These are phyloP conservation scores for Diaporthe sp. DNA, from an alignment of 2,329 filamentous ascomycete genomes.

Conservation along the genomic window DNA sequence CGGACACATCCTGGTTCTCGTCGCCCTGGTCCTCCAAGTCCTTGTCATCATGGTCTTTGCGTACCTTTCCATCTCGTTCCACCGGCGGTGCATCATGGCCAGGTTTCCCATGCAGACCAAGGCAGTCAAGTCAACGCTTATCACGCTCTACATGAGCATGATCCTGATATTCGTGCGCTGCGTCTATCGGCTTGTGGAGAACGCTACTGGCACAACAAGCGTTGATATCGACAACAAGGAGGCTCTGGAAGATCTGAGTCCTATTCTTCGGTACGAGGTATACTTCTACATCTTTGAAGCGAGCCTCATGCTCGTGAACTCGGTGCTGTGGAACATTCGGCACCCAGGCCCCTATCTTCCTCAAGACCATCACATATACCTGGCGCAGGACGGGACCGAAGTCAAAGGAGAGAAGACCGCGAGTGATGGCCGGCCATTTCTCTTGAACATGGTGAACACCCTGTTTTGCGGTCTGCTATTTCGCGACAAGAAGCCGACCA, in stretches of 20 bases:
- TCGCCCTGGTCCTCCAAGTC: conserved; percentile 67
- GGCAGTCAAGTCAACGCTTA: conserved; percentile 53
- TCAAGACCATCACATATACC: conserved; percentile 62
- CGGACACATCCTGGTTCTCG: conserved; percentile 58
- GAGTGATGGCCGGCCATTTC: conserved; percentile 58
- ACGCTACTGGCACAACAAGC: conserved; percentile 61
- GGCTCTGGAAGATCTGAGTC: conserved; percentile 55
- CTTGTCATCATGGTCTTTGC: conserved; percentile 65
- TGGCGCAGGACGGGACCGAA: conserved; percentile 64
- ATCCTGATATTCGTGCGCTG: conserved; percentile 66
- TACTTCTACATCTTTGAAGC: conserved; percentile 73
- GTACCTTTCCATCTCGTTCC: conserved; percentile 63
- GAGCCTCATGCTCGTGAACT: conserved; percentile 65
- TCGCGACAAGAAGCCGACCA: background rate
- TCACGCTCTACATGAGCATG: conserved; percentile 66
- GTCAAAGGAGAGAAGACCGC: conserved; percentile 63
- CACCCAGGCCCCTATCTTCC: conserved; percentile 68
- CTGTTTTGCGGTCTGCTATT: background rate
- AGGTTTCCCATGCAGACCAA: conserved; percentile 50
- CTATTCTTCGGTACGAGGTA: conserved; percentile 68
- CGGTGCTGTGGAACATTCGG: conserved; percentile 62
- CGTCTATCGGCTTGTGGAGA: conserved; percentile 72
- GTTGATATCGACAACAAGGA: conserved; percentile 57
- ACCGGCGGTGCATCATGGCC: conserved; percentile 57
- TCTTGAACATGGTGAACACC: conserved; percentile 52